Conservation (phyloP, 176 grass and related monocot species). For the Oryza coarctata region DNA sequence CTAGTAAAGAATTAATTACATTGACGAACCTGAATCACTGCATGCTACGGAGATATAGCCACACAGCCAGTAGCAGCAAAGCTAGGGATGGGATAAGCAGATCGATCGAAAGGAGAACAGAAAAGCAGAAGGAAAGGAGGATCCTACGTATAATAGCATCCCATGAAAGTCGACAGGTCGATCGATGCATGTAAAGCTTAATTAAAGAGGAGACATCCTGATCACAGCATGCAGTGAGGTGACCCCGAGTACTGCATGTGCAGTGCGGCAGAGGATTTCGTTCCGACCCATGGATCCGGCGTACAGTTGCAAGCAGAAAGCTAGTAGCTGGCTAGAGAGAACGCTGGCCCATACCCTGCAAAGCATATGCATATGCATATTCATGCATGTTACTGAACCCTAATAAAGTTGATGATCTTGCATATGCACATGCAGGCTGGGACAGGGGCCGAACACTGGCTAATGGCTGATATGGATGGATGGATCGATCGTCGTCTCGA, state of each 20-base stretch:
- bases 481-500: neutral
- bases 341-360: neutral
- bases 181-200: neutral
- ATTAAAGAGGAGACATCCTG: neutral
- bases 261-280: no score
- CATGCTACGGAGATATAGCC: no score
- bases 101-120: neutral
- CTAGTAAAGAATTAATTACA: neutral
- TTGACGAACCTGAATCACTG: no score
- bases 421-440: neutral
- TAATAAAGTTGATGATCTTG: neutral
- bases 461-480: constrained; percentile 36
- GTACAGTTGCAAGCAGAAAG: neutral
- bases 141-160: constrained; percentile 21
- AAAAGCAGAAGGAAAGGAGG: neutral
- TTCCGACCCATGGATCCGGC: no score
- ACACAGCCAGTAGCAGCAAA: no score
- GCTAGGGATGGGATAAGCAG: neutral
- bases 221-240: neutral
- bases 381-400: constrained; percentile 13
- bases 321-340: neutral
- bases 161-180: neutral
- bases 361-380: constrained; percentile 4
- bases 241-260: neutral
- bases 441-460: constrained; percentile 22